Conservation (phyloP, 2,329 filamentous ascomycete species). For the Grosmannia penicillata region DNA sequence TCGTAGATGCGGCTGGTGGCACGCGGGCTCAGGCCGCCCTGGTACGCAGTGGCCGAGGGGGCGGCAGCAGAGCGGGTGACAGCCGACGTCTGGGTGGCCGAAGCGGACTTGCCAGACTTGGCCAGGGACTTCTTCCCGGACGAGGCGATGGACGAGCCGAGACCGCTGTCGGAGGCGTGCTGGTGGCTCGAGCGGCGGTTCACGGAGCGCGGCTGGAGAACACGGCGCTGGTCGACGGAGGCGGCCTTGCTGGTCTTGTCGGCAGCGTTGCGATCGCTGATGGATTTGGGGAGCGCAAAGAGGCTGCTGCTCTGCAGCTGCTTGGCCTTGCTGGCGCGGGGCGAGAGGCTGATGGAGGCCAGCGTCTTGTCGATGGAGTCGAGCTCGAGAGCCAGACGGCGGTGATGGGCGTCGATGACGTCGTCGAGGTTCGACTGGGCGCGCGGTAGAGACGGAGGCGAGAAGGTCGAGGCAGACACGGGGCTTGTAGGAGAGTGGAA, state of each 20-base stretch:
- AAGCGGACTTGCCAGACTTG: constrained; percentile 25
- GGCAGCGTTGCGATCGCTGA: constrained; percentile 43
- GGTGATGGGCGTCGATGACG: constrained; percentile 53
- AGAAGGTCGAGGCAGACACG: constrained; percentile 23
- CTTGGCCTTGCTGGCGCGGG: constrained; percentile 12
- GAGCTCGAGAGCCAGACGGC: constrained; percentile 52
- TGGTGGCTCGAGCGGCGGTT: constrained; percentile 38
- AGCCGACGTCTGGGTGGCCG: constrained; percentile 29
- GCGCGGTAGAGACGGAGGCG: constrained; percentile 42
- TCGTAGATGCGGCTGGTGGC: constrained; percentile 68
- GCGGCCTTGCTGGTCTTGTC: constrained; percentile 17
- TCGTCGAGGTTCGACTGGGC: constrained; percentile 58
- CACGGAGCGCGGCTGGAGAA: constrained; percentile 33
- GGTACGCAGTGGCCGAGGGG: constrained; percentile 30
- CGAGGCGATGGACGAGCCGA: constrained; percentile 67
- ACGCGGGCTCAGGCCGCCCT: constrained; percentile 49
- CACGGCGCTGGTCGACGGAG: constrained; percentile 25
- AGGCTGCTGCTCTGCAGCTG: constrained; percentile 17
- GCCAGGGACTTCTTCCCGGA: constrained; percentile 36
- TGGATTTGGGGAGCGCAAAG: constrained; percentile 34
- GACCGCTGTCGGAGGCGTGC: constrained; percentile 73
- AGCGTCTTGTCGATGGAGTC: constrained; percentile 45
- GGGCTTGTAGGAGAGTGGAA: constrained; percentile 38
- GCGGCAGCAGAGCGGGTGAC: constrained; percentile 46
- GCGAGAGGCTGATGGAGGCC: constrained; percentile 20